Evolutionary conservation across 192 early-diverging fungal genomes (phyloP).

Genomic region (Funneliformis geosporum): DNA sequence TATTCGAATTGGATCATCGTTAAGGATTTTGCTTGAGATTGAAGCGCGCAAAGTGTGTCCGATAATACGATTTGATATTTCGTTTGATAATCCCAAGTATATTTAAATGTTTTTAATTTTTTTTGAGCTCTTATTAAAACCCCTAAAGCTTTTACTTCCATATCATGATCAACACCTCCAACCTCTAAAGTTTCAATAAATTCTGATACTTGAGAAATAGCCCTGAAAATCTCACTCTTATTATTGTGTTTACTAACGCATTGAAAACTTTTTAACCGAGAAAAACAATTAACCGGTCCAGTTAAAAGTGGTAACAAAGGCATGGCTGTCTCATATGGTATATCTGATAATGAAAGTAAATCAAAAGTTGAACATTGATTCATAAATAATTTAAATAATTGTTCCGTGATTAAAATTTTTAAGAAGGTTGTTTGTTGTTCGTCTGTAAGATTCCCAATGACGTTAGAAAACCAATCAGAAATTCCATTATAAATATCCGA

Average conservation of each 20-base stretch:
- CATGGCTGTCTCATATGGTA: background rate
- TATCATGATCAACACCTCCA: slow-evolving; percentile 7
- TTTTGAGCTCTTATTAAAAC: slow-evolving; percentile 4
- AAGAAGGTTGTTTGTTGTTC: background rate
- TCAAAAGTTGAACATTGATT: slow-evolving; percentile 1
- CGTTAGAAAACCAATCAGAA: slow-evolving; percentile 1
- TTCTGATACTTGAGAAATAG: slow-evolving; percentile 3
- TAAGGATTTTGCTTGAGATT: slow-evolving; percentile 1
- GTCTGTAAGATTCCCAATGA: background rate
- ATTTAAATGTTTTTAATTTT: slow-evolving; percentile 13
- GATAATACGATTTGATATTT: background rate
- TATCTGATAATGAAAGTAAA: slow-evolving; percentile 1
- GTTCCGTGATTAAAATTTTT: background rate
- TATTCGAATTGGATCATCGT: slow-evolving; percentile 1
- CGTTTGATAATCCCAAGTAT: slow-evolving; percentile 11
- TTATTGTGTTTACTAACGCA: slow-evolving; percentile 2
- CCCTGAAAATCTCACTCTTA: background rate
- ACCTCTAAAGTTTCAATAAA: background rate
- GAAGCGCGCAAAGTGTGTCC: background rate
- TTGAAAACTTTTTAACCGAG: background rate
- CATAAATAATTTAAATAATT: slow-evolving; percentile 19
- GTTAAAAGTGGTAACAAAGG: slow-evolving; percentile 7
- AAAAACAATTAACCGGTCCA: background rate
- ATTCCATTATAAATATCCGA: slow-evolving; percentile 4
- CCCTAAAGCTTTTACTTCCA: slow-evolving; percentile 14